A percentile compares a stretch with the other conserved stretches of the same genome.
Evolutionary conservation across 768 basidiomycete genomes (phyloP).

Genomic region (Suillus subalutaceus): DNA sequence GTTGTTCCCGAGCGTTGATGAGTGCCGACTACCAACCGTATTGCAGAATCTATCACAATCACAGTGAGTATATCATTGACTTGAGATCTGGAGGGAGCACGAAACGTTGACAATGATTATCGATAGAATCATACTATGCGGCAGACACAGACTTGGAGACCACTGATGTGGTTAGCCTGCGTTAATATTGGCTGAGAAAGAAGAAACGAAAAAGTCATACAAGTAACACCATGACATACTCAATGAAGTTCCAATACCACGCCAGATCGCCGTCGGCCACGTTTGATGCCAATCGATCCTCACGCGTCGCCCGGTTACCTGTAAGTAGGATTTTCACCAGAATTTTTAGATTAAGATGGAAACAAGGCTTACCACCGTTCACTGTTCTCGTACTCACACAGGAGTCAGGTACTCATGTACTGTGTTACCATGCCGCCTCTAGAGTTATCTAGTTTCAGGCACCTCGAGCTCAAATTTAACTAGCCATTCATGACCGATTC

Average conservation of each 20-base stretch:
- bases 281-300: not conserved
- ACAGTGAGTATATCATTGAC: not conserved
- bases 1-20: not conserved
- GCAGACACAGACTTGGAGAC: not conserved
- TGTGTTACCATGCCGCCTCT: not conserved
- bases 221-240: not conserved
- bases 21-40: not conserved
- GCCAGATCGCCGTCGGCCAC: not conserved
- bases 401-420: not conserved
- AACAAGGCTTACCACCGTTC: not conserved
- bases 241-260: not conserved
- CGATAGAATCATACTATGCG: not conserved
- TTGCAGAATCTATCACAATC: not conserved
- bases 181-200: not conserved
- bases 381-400: not conserved
- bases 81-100: not conserved
- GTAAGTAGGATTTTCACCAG: not conserved
- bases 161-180: not conserved
- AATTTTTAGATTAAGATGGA: not conserved
- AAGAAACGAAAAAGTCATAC: not conserved
- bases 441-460: not conserved
- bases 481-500: not conserved
- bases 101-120: not conserved
- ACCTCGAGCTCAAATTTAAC: slow-evolving; percentile 3
- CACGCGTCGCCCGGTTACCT: not conserved